Evolutionary conservation across 2,329 filamentous ascomycete genomes (phyloP).

Genomic region (Trichoderma sp.): DNA sequence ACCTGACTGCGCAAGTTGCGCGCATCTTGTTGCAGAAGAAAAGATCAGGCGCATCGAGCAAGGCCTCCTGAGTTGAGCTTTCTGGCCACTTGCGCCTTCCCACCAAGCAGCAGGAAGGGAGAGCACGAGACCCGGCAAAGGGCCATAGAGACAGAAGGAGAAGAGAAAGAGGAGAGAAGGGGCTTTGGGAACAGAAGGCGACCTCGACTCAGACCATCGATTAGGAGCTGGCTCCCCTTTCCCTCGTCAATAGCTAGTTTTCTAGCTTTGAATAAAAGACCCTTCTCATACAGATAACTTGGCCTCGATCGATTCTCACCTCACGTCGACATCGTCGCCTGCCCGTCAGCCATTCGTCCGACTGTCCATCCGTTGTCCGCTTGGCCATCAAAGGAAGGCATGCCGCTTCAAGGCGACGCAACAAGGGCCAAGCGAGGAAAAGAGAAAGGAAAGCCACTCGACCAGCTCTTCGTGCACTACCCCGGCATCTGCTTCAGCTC

Average conservation of each 20-base stretch:
- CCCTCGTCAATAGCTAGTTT: constrained; percentile 28
- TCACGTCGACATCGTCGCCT: not conserved
- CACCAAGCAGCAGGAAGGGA: not conserved
- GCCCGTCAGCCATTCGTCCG: not conserved
- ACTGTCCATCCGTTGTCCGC: not conserved
- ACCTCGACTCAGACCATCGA: not conserved
- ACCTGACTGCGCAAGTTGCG: not conserved
- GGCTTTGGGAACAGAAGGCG: not conserved
- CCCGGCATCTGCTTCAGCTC: not conserved
- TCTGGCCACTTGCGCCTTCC: not conserved
- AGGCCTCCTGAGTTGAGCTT: not conserved
- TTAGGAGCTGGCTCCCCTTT: not conserved
- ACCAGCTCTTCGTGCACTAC: constrained; percentile 1
- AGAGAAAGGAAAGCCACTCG: not conserved
- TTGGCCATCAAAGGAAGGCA: constrained; percentile 1
- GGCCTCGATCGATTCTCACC: not conserved
- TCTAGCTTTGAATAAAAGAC: constrained; percentile 29
- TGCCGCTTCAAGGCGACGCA: not conserved
- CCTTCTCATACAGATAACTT: not conserved
- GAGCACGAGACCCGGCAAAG: not conserved
- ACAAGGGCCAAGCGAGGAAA: not conserved
- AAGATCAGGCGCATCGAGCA: not conserved
- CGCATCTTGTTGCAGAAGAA: not conserved
- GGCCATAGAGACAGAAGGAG: not conserved
- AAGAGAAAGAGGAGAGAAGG: constrained; percentile 1